Evolutionary conservation across 2,329 filamentous ascomycete species (phyloP).

Genomic region (Clonostachys rosea): DNA sequence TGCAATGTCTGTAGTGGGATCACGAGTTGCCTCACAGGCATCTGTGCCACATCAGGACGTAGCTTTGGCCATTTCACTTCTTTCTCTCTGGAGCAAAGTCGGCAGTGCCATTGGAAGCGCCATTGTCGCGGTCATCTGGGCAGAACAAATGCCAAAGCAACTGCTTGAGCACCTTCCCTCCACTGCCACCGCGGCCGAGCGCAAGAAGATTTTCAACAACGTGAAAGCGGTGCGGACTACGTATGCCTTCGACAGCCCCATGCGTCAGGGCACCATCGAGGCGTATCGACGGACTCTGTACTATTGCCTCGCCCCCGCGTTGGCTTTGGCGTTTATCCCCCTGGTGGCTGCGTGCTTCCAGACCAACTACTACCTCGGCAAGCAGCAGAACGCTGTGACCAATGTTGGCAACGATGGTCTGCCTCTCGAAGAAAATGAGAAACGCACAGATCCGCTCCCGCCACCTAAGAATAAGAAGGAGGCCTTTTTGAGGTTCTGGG

Average conservation of each 20-base stretch:
- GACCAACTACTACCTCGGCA: slow-evolving; percentile 27
- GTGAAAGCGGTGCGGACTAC: slow-evolving; percentile 21
- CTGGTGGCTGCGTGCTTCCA: slow-evolving; percentile 27
- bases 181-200: slow-evolving; percentile 8
- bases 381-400: slow-evolving; percentile 19
- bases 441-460: too few relatives aligned
- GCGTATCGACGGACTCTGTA: slow-evolving; percentile 25
- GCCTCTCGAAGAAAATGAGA: too few relatives aligned
- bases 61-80: slow-evolving; percentile 21
- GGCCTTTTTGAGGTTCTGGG: too few relatives aligned
- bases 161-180: slow-evolving; percentile 14
- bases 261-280: slow-evolving; percentile 22
- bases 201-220: slow-evolving; percentile 20
- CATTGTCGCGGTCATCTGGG: slow-evolving; percentile 27
- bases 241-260: slow-evolving; percentile 21
- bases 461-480: too few relatives aligned
- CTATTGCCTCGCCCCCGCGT: slow-evolving; percentile 21
- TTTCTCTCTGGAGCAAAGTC: slow-evolving; percentile 27
- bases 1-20: slow-evolving; percentile 26
- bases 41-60: slow-evolving; percentile 31
- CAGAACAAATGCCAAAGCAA: slow-evolving; percentile 17
- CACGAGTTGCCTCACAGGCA: slow-evolving; percentile 27
- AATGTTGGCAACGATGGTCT: slow-evolving; percentile 9
- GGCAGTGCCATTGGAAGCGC: slow-evolving; percentile 26
- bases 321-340: slow-evolving; percentile 23